phyloP scores from a whole-genome alignment of 2,329 filamentous ascomycete species.

The Monosporascus sp. region DNA sequence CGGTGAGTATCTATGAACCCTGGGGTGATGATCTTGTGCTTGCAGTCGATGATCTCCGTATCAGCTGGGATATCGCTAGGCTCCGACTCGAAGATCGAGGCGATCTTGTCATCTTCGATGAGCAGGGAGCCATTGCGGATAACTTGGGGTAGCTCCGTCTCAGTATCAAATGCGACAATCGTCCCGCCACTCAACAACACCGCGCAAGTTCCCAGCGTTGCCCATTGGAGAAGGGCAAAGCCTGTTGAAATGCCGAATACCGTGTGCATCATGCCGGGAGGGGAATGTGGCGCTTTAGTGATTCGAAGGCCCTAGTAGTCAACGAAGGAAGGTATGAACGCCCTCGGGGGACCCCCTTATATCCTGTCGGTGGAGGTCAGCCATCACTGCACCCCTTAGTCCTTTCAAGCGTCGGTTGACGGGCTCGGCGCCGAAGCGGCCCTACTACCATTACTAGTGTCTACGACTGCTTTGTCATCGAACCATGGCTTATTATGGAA shows the following conservation, averaged over 20 bases:
- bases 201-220: background rate
- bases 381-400: background rate
- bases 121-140: conserved; percentile 28
- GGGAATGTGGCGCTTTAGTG: background rate
- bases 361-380: background rate
- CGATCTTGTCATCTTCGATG: conserved; percentile 29
- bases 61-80: conserved; percentile 19
- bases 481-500: background rate
- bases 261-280: background rate
- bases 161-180: conserved; percentile 23
- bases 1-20: conserved; percentile 55
- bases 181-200: conserved; percentile 15
- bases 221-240: background rate
- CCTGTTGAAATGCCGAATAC: background rate
- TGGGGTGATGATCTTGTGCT: conserved; percentile 46
- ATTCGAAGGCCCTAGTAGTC: background rate
- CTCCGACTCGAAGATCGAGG: conserved; percentile 22
- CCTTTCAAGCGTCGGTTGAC: background rate
- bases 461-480: background rate
- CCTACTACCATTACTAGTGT: too few species aligned
- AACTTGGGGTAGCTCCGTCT: conserved; percentile 19
- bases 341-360: background rate
- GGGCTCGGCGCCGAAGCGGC: background rate
- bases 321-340: background rate
- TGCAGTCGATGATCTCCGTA: conserved; percentile 42